Evolutionary conservation across 2,329 filamentous ascomycete genomes (phyloP).

Genomic region (Aspergillus flavus): DNA sequence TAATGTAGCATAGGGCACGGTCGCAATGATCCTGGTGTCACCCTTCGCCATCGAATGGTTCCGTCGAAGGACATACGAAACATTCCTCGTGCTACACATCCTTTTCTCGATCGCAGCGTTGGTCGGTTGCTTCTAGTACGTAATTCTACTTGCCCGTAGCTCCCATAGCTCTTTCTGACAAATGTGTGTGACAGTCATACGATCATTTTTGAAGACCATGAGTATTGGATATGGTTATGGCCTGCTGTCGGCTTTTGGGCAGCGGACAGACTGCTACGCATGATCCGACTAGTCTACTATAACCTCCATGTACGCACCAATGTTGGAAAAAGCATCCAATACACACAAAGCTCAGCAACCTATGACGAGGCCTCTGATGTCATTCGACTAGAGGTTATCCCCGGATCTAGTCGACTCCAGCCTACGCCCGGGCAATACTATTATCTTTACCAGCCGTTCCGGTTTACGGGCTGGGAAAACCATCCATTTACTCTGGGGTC

Average conservation of each 20-base stretch:
- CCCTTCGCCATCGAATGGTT: conserved; percentile 51
- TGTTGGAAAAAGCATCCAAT: conserved; percentile 19
- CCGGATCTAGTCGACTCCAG: conserved; percentile 34
- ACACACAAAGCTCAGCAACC: conserved; percentile 42
- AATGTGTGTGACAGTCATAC: conserved; percentile 43
- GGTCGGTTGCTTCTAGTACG: conserved; percentile 53
- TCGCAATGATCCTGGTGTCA: conserved; percentile 46
- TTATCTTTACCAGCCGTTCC: conserved; percentile 52
- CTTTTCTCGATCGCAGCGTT: conserved; percentile 43
- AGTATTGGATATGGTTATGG: conserved; percentile 56
- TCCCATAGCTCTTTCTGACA: not conserved
- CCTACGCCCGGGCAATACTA: conserved; percentile 53
- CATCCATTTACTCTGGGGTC: conserved; percentile 54
- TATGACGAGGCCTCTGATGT: conserved; percentile 51
- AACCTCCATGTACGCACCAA: conserved; percentile 42
- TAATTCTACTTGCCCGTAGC: not conserved
- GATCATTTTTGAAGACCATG: conserved; percentile 48
- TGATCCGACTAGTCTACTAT: conserved; percentile 47
- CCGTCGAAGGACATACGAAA: conserved; percentile 47
- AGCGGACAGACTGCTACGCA: conserved; percentile 50
- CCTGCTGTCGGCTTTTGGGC: conserved; percentile 53
- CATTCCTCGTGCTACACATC: conserved; percentile 46
- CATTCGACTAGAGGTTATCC: conserved; percentile 50
- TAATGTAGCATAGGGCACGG: conserved; percentile 27
- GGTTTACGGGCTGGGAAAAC: conserved; percentile 51